Evolutionary conservation across 2,329 filamentous ascomycete species (phyloP).

Genomic region (Diaporthe velutina): DNA sequence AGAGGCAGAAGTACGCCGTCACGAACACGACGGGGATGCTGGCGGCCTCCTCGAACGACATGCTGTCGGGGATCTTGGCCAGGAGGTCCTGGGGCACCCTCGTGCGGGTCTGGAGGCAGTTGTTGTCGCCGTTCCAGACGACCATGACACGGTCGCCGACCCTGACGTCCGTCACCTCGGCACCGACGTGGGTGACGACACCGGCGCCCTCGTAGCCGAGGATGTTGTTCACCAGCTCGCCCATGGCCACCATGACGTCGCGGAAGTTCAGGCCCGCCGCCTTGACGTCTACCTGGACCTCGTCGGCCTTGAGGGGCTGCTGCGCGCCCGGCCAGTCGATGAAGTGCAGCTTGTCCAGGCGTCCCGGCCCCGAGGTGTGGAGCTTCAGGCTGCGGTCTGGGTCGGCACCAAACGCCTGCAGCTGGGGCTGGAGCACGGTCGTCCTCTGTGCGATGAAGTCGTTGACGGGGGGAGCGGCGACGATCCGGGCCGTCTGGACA

Average conservation of each 20-base stretch:
- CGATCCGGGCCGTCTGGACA: conserved; percentile 34
- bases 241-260: conserved; percentile 40
- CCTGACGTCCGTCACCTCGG: conserved; percentile 31
- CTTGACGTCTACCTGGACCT: conserved; percentile 38
- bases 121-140: conserved; percentile 32
- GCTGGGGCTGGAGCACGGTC: conserved; percentile 36
- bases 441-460: conserved; percentile 37
- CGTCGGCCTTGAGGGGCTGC: conserved; percentile 28
- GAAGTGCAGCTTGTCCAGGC: conserved; percentile 39
- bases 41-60: conserved; percentile 40
- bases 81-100: conserved; percentile 25
- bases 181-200: conserved; percentile 40
- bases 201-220: conserved; percentile 47
- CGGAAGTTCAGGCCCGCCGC: conserved; percentile 39
- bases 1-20: conserved; percentile 46
- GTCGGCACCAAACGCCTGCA: conserved; percentile 36
- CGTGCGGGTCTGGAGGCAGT: conserved; percentile 35
- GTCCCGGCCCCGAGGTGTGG: conserved; percentile 37
- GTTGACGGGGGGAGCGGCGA: conserved; percentile 36
- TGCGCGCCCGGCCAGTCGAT: conserved; percentile 37
- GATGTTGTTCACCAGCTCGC: conserved; percentile 43
- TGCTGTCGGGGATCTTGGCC: conserved; percentile 38
- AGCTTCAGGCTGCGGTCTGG: conserved; percentile 39
- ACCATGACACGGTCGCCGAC: conserved; percentile 36
- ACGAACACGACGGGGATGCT: conserved; percentile 44